Evolutionary conservation across 331 rosid species (phyloP).

Genomic region (Malus hybrid): DNA sequence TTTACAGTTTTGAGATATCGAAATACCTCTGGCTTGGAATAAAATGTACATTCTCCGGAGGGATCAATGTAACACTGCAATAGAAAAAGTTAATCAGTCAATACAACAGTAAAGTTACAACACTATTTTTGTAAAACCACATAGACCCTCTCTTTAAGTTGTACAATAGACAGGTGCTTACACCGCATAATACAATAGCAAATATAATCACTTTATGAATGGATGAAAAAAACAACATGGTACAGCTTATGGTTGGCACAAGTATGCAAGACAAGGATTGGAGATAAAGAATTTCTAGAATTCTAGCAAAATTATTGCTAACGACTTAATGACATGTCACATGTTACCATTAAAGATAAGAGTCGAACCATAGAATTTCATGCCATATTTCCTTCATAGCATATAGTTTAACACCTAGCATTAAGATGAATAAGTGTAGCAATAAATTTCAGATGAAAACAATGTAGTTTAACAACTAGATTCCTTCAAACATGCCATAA

Average conservation of each 20-base stretch:
- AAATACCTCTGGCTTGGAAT: conserved; percentile 79
- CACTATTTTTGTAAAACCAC: neutral
- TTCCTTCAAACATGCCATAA: neutral
- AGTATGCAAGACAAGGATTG: neutral
- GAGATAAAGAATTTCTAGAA: neutral
- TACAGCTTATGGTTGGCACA: neutral
- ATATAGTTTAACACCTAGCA: neutral
- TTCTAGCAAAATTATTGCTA: neutral
- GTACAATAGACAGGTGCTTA: neutral
- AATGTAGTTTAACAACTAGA: neutral
- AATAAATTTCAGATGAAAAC: neutral
- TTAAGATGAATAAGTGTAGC: neutral
- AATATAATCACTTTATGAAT: neutral
- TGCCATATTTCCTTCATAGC: neutral
- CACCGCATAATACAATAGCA: neutral
- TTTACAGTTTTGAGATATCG: conserved; percentile 53
- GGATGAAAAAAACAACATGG: neutral
- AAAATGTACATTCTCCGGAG: conserved; percentile 42
- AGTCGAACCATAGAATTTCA: neutral
- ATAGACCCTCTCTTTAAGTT: neutral
- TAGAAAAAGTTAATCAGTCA: conserved; percentile 7
- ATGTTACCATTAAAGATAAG: neutral
- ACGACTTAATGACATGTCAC: neutral
- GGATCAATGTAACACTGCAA: conserved; percentile 77
- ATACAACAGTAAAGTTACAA: neutral